Conservation (phyloP, 2,329 filamentous ascomycete species). For the Cladosporium sp. region DNA sequence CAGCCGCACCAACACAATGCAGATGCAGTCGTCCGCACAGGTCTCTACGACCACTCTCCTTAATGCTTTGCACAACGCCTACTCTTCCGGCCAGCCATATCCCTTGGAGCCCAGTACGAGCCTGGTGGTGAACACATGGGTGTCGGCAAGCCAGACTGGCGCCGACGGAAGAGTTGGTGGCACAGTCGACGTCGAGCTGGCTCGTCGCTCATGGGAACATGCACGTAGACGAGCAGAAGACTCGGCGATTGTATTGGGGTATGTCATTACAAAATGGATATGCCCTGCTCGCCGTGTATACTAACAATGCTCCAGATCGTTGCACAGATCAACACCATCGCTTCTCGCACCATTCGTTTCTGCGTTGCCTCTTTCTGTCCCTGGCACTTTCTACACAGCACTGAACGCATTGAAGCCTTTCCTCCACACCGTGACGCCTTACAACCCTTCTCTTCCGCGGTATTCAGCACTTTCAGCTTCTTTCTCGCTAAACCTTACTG, state of each 20-base stretch:
- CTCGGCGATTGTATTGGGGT: constrained; percentile 87
- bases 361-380: constrained; percentile 74
- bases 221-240: constrained; percentile 91
- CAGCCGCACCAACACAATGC: constrained; percentile 48
- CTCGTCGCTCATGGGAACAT: constrained; percentile 89
- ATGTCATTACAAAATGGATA: constrained; percentile 30
- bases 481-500: constrained; percentile 75
- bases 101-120: constrained; percentile 84
- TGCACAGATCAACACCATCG: constrained; percentile 84
- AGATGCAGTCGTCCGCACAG: constrained; percentile 63
- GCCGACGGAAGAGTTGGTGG: constrained; percentile 67
- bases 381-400: constrained; percentile 69
- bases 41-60: constrained; percentile 90
- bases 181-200: constrained; percentile 75
- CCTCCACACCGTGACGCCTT: constrained; percentile 78
- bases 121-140: constrained; percentile 92
- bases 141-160: constrained; percentile 69
- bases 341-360: constrained; percentile 76
- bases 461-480: constrained; percentile 78
- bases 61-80: constrained; percentile 87
- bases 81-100: constrained; percentile 77
- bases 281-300: not conserved
- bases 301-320: constrained; percentile 55
- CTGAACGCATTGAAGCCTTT: constrained; percentile 82
- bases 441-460: constrained; percentile 78